Evolutionary conservation across 257 asterid species (phyloP), one percentile per base, ranked within the genome.

Genomic region (Plectranthus barbatus): DNA sequence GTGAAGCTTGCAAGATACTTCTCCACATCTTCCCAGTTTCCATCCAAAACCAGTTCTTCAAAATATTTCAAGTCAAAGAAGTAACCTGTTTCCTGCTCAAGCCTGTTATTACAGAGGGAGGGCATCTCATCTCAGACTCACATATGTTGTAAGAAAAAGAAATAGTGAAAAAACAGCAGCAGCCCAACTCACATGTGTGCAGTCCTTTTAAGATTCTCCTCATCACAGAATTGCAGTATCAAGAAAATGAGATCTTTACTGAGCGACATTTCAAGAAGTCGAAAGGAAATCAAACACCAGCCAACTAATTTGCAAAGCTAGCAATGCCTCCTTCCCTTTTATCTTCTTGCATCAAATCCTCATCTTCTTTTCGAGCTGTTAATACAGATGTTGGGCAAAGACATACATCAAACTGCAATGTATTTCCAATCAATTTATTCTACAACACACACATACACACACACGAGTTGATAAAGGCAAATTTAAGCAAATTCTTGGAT

Each of bases 211-310:
- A 90, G 81, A 44, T 84, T 85, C 71, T 83, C 91, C 76, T 86
- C 96, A 21, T 71, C 57, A 52, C 92, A 82, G 46, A 89, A 86
- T 75, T 89, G 93, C 67, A 84, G 51, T 39, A 89, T 80, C 84
- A 89, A 74, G 77, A 79, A 79, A 14, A 82, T 54, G 41, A 89
- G 91, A 64, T 89, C 96, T 60, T 71, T 84, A 42, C 70, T 5
- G 12, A 81, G 83, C 62, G 87, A 64, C 87, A 80, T 78, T 34
- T 47, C 49, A 45, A 45, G 37, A 31, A 11, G 19, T 23, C 8
- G 60, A 17, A 60, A 18, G 49, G 36, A 55, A 45, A 70, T 9
- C 15, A 31, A 37, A 13, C 11, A 53, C 29, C 59, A 23, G 41
- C 11, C 55, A 40, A 42, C 24, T 24, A 26, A 2, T 26, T 26